Evolutionary conservation across 1,284 basidiomycete genomes (phyloP), one percentile per base, ranked within the genome.

Genomic region (Tilletiaria anomala): DNA sequence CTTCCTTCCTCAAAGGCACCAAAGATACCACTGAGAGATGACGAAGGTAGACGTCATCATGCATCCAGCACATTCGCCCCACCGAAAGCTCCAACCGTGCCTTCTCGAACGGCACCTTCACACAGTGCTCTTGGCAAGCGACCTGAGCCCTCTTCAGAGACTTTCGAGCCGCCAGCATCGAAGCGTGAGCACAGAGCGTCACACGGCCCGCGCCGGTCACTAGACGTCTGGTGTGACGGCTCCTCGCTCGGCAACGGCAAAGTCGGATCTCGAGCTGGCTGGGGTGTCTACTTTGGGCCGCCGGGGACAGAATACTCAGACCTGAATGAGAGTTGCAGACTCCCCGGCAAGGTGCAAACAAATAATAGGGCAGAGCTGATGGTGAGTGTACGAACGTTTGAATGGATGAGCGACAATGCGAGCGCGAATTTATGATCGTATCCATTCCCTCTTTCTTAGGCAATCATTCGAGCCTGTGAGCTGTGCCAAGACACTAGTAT

Each of bases 351-450:
- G 8, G 21, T 47, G 35, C 85, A 88, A 61, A 88, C 84, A 0
- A 89, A 89, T 61, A 88, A 89, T 50, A 73, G 83, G 11, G 85
- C 83, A 3, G 85, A 89, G 63, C 72, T 89, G 20, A 78, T 83
- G 50, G 83, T 81, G 45, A 50, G 38, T 16, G 21, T 19, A 26
- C 26, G 16, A 18, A 16, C 20, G 12, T 18, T 23, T 24, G 22
- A 38, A 19, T 6, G 29, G 5, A 10, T 22, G 24, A 6, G 3
- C 32, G 26, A 5, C 12, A 32, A 5, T 32, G 32, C 8, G 24
- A 23, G 19, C 19, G 15, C 21, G n/a, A n/a, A 24, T 8, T 5
- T 5, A 6, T 5, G 16, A 40, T 19, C 16, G 3, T 18, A 38
- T 32, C 42, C 21, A 32, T 17, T 6, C 18, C 8, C 17, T 14